phyloP scores from a whole-genome alignment of 768 basidiomycete species.

The Chalciporus piperatus region DNA sequence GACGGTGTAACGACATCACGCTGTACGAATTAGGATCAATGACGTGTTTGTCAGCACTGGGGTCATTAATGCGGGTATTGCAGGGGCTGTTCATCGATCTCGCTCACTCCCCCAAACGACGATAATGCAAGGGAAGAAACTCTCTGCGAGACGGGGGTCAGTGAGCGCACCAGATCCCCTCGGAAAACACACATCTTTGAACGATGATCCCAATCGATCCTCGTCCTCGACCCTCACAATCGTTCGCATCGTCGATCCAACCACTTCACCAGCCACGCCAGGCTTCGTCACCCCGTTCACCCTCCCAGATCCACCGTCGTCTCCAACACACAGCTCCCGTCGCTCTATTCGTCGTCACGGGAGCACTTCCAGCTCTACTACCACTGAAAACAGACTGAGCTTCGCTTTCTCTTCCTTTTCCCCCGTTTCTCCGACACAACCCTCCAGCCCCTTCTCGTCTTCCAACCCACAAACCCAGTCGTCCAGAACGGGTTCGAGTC shows the following conservation, averaged over 20 bases:
- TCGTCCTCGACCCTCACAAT: constrained; percentile 70
- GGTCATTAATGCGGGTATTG: no score
- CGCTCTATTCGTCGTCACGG: constrained; percentile 33
- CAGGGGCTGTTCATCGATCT: constrained; percentile 4
- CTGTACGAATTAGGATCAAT: constrained; percentile 4
- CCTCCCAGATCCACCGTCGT: constrained; percentile 26
- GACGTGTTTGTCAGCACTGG: not conserved
- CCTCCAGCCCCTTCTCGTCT: constrained; percentile 18
- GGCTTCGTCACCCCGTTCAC: constrained; percentile 14
- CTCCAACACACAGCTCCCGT: constrained; percentile 24
- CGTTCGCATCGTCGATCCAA: constrained; percentile 54
- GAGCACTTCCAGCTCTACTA: constrained; percentile 26
- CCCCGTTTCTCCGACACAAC: constrained; percentile 19
- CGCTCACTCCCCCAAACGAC: not conserved
- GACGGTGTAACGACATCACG: not conserved
- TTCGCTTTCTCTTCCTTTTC: constrained; percentile 71
- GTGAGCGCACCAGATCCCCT: constrained; percentile 66
- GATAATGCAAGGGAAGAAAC: constrained; percentile 28
- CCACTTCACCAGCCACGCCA: constrained; percentile 26
- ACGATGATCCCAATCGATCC: constrained; percentile 50
- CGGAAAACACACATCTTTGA: constrained; percentile 51
- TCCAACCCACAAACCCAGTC: constrained; percentile 30
- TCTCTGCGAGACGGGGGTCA: constrained; percentile 65
- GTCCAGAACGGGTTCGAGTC: constrained; percentile 31
- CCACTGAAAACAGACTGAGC: constrained; percentile 42